phyloP scores from a whole-genome alignment of 1,284 basidiomycete species.

The Vanrija humicola region DNA sequence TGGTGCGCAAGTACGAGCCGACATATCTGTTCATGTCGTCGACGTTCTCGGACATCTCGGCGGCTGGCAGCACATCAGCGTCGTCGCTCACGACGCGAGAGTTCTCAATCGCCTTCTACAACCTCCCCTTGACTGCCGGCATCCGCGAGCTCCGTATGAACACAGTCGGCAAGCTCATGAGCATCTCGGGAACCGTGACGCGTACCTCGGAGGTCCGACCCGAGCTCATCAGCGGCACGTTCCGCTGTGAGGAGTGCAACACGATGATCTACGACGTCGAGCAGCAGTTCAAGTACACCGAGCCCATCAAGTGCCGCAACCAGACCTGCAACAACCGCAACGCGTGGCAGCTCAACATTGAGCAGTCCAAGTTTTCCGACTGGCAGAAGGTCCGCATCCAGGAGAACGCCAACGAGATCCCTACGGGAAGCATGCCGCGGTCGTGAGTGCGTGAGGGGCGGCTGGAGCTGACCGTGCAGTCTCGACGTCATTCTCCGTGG shows the following conservation, averaged over 20 bases:
- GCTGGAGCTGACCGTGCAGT: conserved; percentile 48
- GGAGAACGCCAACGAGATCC: conserved; percentile 98
- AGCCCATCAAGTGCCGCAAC: conserved; percentile 93
- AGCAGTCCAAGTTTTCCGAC: conserved; percentile 94
- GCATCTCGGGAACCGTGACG: conserved; percentile 94
- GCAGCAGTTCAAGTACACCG: conserved; percentile 99
- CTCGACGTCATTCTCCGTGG: conserved; percentile 93
- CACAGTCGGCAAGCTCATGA: conserved; percentile 86
- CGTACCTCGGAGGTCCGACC: conserved; percentile 96
- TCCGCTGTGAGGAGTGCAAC: conserved; percentile 84
- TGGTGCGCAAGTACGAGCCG: conserved; percentile 82
- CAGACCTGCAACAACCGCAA: conserved; percentile 84
- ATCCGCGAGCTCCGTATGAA: conserved; percentile 94
- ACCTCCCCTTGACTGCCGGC: conserved; percentile 87
- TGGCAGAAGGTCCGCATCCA: conserved; percentile 99
- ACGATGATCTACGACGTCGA: conserved; percentile 90
- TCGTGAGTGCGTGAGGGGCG: conserved; percentile 40
- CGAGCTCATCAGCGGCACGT: conserved; percentile 88
- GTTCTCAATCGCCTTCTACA: conserved; percentile 93
- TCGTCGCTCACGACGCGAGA: conserved; percentile 85
- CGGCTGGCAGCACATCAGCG: conserved; percentile 52
- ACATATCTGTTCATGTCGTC: conserved; percentile 88
- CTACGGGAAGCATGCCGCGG: conserved; percentile 97
- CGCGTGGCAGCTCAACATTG: conserved; percentile 92
- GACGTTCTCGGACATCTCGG: conserved; percentile 46